A percentile compares a stretch with the other conserved stretches of the same genome.
These are phyloP conservation scores for Bruguiera parviflora DNA, from an alignment of 345 rosid genomes.

Conservation along the genomic window DNA sequence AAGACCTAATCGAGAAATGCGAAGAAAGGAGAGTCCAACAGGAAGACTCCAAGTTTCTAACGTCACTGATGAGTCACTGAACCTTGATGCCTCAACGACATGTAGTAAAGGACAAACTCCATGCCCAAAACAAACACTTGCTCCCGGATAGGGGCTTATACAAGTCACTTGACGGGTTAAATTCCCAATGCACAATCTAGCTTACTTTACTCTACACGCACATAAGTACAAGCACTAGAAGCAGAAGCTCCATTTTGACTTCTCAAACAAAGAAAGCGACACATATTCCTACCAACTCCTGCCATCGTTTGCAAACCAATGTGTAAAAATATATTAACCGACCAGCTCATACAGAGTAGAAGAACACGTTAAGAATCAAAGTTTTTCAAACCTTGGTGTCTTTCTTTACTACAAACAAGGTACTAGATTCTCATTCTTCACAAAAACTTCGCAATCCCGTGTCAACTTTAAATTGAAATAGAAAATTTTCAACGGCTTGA, in stretches of 20 bases:
- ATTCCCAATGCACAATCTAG: constrained; percentile 21
- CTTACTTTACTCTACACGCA: not conserved
- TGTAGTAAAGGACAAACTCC: constrained; percentile 31
- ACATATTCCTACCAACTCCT: constrained; percentile 37
- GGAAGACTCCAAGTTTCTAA: constrained; percentile 5
- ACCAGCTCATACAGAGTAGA: constrained; percentile 16
- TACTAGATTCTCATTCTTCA: constrained; percentile 18
- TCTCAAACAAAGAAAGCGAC: constrained; percentile 34
- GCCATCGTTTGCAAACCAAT: constrained; percentile 19
- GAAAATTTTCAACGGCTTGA: constrained; percentile 28
- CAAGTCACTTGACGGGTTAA: not conserved
- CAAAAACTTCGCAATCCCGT: not conserved
- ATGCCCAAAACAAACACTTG: not conserved
- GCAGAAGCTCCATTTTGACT: constrained; percentile 36
- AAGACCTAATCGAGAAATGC: constrained; percentile 15
- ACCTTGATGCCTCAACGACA: constrained; percentile 37
- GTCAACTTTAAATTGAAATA: constrained; percentile 14
- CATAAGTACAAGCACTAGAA: constrained; percentile 2
- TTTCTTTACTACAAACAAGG: constrained; percentile 12
- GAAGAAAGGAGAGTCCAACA: constrained; percentile 12
- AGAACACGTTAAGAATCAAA: constrained; percentile 12
- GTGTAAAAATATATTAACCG: not conserved
- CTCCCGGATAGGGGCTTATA: not conserved
- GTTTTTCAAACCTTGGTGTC: constrained; percentile 28
- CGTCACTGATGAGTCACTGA: constrained; percentile 19